A percentile compares a stretch with the other conserved stretches of the same genome.
Conservation (phyloP, 805 yeast species). For the Candida tammaniensis region DNA sequence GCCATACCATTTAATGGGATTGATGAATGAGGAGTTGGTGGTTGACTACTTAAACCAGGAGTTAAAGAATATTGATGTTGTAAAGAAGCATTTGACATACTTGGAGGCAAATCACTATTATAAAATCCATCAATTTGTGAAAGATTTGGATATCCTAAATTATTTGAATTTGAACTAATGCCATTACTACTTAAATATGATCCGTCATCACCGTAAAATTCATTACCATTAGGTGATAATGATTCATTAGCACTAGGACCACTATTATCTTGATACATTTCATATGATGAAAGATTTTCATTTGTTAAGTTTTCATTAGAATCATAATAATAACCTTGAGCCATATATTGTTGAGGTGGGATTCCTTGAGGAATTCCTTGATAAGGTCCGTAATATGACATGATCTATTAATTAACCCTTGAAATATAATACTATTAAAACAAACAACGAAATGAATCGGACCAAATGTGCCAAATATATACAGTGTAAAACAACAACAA, state of each 20-base stretch:
- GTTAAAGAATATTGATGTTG: neutral
- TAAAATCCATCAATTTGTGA: neutral
- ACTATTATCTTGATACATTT: conserved; percentile 7
- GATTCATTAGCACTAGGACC: conserved; percentile 7
- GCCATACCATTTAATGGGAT: neutral
- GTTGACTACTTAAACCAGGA: neutral
- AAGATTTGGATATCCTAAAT: conserved; percentile 6
- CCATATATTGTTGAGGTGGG: conserved; percentile 28
- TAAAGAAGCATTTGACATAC: conserved; percentile 1
- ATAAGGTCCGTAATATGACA: conserved; percentile 43
- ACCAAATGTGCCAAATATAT: too few species aligned
- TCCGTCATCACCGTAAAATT: conserved; percentile 23
- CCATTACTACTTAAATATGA: conserved; percentile 16
- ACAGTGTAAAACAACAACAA: too few species aligned
- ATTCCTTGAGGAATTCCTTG: conserved; percentile 19
- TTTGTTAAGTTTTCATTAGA: conserved; percentile 7
- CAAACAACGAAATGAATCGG: too few species aligned
- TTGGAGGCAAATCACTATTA: conserved; percentile 2
- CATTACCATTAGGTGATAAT: conserved; percentile 16
- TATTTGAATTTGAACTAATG: conserved; percentile 6
- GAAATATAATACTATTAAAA: too few species aligned
- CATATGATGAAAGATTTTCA: conserved; percentile 8
- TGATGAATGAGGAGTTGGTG: neutral
- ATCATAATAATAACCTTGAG: conserved; percentile 32
- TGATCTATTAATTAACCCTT: conserved; percentile 13